Evolutionary conservation across 352 stramenopile species (phyloP), one percentile per base, ranked within the genome.

Genomic region (Globisporangium rhizosaccharum): DNA sequence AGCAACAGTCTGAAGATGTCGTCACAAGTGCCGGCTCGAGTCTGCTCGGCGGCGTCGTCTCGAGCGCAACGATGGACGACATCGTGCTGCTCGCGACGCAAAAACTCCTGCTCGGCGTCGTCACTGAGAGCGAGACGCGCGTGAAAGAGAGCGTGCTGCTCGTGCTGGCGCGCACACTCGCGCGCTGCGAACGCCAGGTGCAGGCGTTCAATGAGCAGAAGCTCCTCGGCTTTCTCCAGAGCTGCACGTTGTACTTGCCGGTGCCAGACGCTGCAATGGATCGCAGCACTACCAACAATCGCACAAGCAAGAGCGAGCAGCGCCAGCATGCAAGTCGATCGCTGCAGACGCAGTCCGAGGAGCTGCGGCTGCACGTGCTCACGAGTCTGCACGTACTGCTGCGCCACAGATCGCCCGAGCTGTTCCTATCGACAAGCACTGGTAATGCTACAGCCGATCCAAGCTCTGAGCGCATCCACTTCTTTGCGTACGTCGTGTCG

Each of bases 401-500:
- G 56, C 51, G 3, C n/a, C 42, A 46, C 37, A 64, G n/a, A 14
- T 39, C 44, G 23, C 44, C 51, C 1, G 5, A 25, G 8, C 25
- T 62, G 15, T 66, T 45, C 28, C 15, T 30, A 9, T 48, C 39
- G 51, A 65, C 20, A 18, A 15, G 1, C 68, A 56, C 41, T 57
- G 59, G 61, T 64, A 55, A 41, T 59, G 57, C 14, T 33, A n/a
- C 18, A 36, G 15, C 26, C 28, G 23, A n/a, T 18, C 26, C 33
- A 14, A 12, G 12, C 8, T 54, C 63, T 11, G 71, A 88, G 30
- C 65, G 78, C 18, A 68, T 75, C 14, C 68, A 93, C 57, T 89
- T 93, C 41, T 72, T 91, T 53, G 81, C 81, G 30, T 93, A 90
- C 53, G 33, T 81, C 5, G 68, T 93, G 12, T 78, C 76, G 9